Evolutionary conservation across 441 rosid genomes (phyloP), one percentile per base, ranked within the genome.

Genomic region (Erodium texanum): DNA sequence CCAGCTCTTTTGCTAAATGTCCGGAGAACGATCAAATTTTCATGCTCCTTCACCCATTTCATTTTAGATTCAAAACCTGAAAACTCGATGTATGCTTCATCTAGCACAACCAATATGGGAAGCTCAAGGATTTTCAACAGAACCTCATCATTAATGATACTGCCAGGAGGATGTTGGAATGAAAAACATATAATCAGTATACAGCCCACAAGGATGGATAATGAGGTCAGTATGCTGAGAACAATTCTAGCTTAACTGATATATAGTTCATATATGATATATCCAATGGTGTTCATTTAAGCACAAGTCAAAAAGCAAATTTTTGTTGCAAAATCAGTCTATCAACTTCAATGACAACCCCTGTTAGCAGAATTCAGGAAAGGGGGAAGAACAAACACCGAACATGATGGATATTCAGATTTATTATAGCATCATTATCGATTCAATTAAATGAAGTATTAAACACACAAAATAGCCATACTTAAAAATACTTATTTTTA

Each of bases 1-100:
- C 99, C 97, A 66, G 99, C 99, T 88, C 96, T 84, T 77, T 93
- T 93, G 87, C 99, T 93, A 79, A 91, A 93, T 41, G 99, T 93
- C 56, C 95, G 87, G 22, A 91, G 89, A 68, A 93, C 97, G 68
- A 93, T 89, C 52, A 93, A 73, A 75, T 93, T 93, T 10, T 93
- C 99, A 70, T 91, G 81, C 75, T 87, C 77, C 82, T 91, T 93
- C 78, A 91, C 99, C 99, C 96, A 91, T 73, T 83, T 85, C 95
- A 93, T 89, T 75, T 69, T 81, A 61, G 99, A 91, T 76, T 89
- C 90, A 10, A 81, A 43, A 70, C 93, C 92, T 7, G 99, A 88
- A 82, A 93, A 91, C 75, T 93, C 97, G 8, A 89, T 84, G 71
- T 93, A 93, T 73, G 99, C 99, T 73, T 93, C 99, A 82, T 93